Evolutionary conservation across 2,329 filamentous ascomycete genomes (phyloP).

Genomic region (Capronia epimyces): DNA sequence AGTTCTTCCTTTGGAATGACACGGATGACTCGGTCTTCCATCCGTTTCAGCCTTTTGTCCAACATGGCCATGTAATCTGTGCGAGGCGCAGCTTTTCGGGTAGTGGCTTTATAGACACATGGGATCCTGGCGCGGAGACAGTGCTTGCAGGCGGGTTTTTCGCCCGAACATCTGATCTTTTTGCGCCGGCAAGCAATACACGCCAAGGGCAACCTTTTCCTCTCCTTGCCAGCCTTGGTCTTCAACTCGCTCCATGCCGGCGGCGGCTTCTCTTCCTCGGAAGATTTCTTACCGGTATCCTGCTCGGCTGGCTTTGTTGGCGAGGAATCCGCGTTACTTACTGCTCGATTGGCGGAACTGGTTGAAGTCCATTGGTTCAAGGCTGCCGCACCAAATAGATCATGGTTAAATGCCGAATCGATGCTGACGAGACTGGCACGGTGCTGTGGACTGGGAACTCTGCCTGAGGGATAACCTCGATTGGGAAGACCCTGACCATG

Average conservation of each 20-base stretch:
- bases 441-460: constrained; percentile 23
- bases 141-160: constrained; percentile 96
- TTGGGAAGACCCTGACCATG: constrained; percentile 20
- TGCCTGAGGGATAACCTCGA: constrained; percentile 15
- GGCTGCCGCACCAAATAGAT: constrained; percentile 21
- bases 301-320: constrained; percentile 14
- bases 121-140: constrained; percentile 87
- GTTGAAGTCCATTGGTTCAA: constrained; percentile 24
- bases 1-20: constrained; percentile 83
- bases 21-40: constrained; percentile 97
- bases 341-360: constrained; percentile 18
- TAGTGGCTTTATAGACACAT: constrained; percentile 96
- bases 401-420: constrained; percentile 24
- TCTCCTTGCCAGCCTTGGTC: constrained; percentile 90
- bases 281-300: constrained; percentile 15
- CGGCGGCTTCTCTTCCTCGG: constrained; percentile 55
- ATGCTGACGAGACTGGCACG: constrained; percentile 26
- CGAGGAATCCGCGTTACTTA: constrained; percentile 21
- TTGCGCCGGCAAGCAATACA: constrained; percentile 95
- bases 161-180: constrained; percentile 95
- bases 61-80: constrained; percentile 99
- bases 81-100: constrained; percentile 83
- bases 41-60: constrained; percentile 88
- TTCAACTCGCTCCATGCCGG: constrained; percentile 77
- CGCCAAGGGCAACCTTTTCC: constrained; percentile 84